These are phyloP conservation scores for Botrytis pseudocinerea DNA, from an alignment of 2,329 filamentous ascomycete genomes.

Conservation along the genomic window DNA sequence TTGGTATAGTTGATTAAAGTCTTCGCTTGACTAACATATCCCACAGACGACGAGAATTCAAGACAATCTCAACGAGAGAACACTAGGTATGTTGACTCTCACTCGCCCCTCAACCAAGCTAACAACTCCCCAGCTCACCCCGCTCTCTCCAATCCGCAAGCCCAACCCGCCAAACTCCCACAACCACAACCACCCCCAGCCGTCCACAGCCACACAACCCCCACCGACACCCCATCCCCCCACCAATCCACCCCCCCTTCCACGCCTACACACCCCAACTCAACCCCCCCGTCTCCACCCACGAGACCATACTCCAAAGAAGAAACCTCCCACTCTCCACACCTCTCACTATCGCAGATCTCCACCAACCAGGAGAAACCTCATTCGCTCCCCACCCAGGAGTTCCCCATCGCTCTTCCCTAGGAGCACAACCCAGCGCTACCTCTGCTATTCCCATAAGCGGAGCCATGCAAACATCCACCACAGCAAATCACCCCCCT, in stretches of 20 bases:
- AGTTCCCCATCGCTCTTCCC: rapidly evolving
- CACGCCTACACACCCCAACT: neutral
- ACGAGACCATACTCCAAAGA: neutral
- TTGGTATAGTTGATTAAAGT: neutral
- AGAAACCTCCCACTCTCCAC: neutral
- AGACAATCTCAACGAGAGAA: neutral
- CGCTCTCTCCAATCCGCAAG: neutral
- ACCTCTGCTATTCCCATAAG: neutral
- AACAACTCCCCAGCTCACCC: neutral
- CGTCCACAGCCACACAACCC: neutral
- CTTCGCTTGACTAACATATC: neutral
- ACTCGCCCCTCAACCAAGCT: neutral
- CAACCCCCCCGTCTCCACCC: neutral
- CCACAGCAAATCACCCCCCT: rapidly evolving
- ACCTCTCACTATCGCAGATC: neutral
- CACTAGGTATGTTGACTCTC: neutral
- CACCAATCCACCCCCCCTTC: neutral
- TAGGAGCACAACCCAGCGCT: neutral
- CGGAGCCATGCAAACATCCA: too few species aligned
- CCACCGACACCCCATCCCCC: neutral
- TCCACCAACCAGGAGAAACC: neutral
- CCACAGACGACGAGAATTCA: neutral
- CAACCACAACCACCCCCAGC: neutral
- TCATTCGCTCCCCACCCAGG: neutral
- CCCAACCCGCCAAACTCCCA: too few species aligned